A percentile compares a stretch with the other conserved stretches of the same genome.
These are phyloP conservation scores for Lentinus polychrous DNA, from an alignment of 1,284 basidiomycete species.

Conservation along the genomic window DNA sequence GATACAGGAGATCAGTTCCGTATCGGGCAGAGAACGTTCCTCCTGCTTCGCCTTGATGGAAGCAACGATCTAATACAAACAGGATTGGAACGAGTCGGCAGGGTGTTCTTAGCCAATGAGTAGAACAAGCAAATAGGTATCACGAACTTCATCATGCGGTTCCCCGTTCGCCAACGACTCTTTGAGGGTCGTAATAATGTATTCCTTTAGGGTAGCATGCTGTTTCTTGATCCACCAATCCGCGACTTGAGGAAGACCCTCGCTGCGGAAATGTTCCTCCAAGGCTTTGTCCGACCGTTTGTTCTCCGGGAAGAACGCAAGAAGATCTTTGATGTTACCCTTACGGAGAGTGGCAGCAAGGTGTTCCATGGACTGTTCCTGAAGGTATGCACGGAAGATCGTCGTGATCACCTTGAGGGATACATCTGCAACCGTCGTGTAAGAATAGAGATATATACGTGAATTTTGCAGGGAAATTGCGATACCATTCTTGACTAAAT, in stretches of 20 bases:
- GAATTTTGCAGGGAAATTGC: constrained; percentile 11
- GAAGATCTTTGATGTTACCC: constrained; percentile 81
- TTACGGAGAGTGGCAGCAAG: constrained; percentile 73
- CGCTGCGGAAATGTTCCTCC: constrained; percentile 82
- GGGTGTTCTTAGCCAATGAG: constrained; percentile 3
- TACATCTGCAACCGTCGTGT: constrained; percentile 45
- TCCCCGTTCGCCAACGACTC: constrained; percentile 50
- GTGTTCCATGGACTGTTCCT: constrained; percentile 82
- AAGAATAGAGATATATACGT: not conserved
- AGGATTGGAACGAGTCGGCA: not conserved
- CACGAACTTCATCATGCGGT: constrained; percentile 52
- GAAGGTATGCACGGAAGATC: constrained; percentile 77
- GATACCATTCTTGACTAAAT: constrained; percentile 87
- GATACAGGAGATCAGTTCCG: constrained; percentile 82
- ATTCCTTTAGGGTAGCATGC: constrained; percentile 49
- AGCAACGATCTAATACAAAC: constrained; percentile 69
- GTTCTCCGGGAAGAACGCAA: constrained; percentile 82
- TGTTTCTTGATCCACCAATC: constrained; percentile 93
- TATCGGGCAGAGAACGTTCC: constrained; percentile 68
- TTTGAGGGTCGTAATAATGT: constrained; percentile 24
- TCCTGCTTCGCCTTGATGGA: constrained; percentile 66
- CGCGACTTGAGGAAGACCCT: constrained; percentile 69
- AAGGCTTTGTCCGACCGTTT: constrained; percentile 70
- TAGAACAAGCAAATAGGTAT: constrained; percentile 1
- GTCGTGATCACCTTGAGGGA: constrained; percentile 72